phyloP scores from a whole-genome alignment of 1,284 basidiomycete species.

The Ceratobasidium sp. region DNA sequence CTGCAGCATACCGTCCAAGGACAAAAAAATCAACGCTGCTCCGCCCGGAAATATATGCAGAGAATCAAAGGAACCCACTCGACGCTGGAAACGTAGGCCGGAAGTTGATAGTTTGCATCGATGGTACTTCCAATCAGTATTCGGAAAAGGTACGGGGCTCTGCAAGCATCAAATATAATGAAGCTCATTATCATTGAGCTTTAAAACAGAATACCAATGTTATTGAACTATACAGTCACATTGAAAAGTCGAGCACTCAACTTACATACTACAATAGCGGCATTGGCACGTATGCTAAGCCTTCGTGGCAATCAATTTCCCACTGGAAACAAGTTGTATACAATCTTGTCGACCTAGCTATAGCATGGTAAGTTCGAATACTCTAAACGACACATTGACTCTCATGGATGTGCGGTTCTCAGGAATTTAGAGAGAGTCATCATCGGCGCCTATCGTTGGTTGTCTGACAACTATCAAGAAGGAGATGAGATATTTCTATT shows the following conservation, averaged over 20 bases:
- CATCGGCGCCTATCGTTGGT: slow-evolving; percentile 42
- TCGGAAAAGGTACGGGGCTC: slow-evolving; percentile 3
- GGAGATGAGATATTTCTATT: slow-evolving; percentile 44
- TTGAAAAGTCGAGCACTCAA: slow-evolving; percentile 9
- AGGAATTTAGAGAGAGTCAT: slow-evolving; percentile 44
- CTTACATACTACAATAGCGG: slow-evolving; percentile 45
- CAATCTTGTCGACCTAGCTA: slow-evolving; percentile 34
- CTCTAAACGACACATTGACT: neutral
- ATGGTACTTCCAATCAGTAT: slow-evolving; percentile 15
- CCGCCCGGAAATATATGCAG: no score
- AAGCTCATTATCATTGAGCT: neutral
- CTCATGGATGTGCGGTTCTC: neutral
- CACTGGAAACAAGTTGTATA: slow-evolving; percentile 1
- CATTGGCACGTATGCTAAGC: slow-evolving; percentile 42
- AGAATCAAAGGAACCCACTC: no score
- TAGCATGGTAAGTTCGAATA: slow-evolving; percentile 35
- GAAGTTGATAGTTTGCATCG: slow-evolving; percentile 14
- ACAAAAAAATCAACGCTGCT: no score
- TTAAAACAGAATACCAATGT: slow-evolving; percentile 19
- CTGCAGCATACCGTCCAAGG: no score
- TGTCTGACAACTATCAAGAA: slow-evolving; percentile 34
- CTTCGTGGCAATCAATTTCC: neutral
- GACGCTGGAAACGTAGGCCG: no score
- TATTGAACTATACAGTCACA: neutral
- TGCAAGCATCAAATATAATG: neutral